phyloP scores from a whole-genome alignment of 345 rosid genomes.

The rapeseed (Brassica napus) region DNA sequence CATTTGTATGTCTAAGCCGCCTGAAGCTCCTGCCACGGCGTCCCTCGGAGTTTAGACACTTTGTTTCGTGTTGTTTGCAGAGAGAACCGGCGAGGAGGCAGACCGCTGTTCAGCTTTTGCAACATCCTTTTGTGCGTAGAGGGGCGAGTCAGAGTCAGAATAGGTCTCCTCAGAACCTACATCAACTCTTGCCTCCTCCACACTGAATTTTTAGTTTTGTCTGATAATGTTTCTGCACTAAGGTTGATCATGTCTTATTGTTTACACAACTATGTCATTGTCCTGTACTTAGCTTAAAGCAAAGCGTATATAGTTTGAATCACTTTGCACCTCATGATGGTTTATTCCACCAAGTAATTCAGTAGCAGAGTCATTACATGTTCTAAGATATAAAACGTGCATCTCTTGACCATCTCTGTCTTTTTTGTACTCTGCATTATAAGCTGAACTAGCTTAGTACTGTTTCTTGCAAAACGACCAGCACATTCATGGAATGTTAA shows the following conservation, averaged over 20 bases:
- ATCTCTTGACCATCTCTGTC: no score
- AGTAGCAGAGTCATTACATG: no score
- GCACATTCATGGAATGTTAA: background rate
- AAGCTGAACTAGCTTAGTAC: background rate
- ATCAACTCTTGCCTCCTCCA: slow-evolving; percentile 81
- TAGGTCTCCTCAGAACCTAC: slow-evolving; percentile 59
- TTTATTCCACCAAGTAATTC: no score
- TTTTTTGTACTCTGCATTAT: background rate
- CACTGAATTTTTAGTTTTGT: slow-evolving; percentile 22
- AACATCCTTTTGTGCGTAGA: slow-evolving; percentile 74
- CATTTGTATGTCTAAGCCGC: slow-evolving; percentile 84
- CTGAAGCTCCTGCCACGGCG: slow-evolving; percentile 72
- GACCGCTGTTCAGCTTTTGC: slow-evolving; percentile 60
- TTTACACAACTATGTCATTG: background rate
- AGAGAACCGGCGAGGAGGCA: slow-evolving; percentile 73
- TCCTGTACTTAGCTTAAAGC: background rate
- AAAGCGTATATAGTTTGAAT: background rate
- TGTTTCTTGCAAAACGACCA: background rate
- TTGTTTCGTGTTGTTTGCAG: slow-evolving; percentile 80
- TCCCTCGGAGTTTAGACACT: slow-evolving; percentile 69
- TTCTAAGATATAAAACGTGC: no score
- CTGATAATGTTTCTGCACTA: background rate
- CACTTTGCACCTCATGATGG: background rate
- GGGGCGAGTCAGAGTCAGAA: slow-evolving; percentile 45
- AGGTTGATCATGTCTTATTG: background rate